phyloP scores from a whole-genome alignment of 805 yeast species.

The Yarrowia sp. region DNA sequence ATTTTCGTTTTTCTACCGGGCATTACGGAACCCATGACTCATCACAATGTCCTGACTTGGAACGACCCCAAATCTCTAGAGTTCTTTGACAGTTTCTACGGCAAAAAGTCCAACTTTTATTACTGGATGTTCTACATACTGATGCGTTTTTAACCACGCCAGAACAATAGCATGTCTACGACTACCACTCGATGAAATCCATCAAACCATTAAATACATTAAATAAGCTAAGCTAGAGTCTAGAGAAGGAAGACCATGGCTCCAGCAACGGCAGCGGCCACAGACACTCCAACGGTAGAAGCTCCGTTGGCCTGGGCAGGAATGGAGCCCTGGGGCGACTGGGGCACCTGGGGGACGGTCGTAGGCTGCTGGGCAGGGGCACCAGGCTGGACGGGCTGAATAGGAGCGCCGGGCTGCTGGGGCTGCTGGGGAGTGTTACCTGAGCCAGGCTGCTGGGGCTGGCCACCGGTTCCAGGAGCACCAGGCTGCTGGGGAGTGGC shows the following conservation, averaged over 20 bases:
- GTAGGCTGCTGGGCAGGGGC: constrained; percentile 16
- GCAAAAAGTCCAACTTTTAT: too few species aligned
- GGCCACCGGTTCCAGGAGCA: not conserved
- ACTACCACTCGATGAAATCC: too few species aligned
- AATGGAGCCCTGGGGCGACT: constrained; percentile 16
- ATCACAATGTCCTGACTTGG: too few species aligned
- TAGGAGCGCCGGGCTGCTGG: constrained; percentile 15
- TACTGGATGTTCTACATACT: too few species aligned
- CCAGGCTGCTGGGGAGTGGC: not conserved
- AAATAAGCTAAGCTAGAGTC: not conserved
- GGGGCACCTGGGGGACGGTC: constrained; percentile 19
- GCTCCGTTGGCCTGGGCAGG: constrained; percentile 37
- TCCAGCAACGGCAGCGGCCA: constrained; percentile 28
- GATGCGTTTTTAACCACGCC: too few species aligned
- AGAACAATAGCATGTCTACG: too few species aligned
- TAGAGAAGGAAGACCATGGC: constrained; percentile 36
- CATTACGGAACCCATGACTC: too few species aligned
- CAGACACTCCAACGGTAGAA: constrained; percentile 15
- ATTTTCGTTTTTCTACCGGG: too few species aligned
- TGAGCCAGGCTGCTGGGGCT: not conserved
- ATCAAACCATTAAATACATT: constrained; percentile 11
- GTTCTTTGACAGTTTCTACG: too few species aligned
- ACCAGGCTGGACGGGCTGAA: not conserved
- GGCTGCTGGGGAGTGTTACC: not conserved
- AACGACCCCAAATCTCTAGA: too few species aligned